phyloP scores from a whole-genome alignment of 805 yeast species.

The Candida golubevii region DNA sequence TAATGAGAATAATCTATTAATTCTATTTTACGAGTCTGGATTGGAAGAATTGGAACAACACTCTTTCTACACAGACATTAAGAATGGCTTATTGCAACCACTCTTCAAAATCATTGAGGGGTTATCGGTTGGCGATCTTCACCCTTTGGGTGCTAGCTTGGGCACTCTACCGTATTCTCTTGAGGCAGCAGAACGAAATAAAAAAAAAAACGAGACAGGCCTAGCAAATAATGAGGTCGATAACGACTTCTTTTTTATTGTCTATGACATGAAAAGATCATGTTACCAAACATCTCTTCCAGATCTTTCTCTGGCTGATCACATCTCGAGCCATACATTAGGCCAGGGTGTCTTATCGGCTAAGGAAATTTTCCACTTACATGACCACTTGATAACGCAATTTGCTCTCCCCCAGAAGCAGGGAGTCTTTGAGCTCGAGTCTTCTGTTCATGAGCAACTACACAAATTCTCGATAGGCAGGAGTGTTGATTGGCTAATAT shows the following conservation, averaged over 20 bases:
- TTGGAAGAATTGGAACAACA: slow-evolving; percentile 18
- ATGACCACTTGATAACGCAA: slow-evolving; percentile 33
- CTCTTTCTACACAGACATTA: slow-evolving; percentile 23
- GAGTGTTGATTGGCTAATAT: slow-evolving; percentile 40
- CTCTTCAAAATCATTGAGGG: slow-evolving; percentile 21
- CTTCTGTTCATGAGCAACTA: slow-evolving; percentile 29
- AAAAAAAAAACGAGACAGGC: slow-evolving; percentile 1
- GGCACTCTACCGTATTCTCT: slow-evolving; percentile 26
- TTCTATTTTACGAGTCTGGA: slow-evolving; percentile 30
- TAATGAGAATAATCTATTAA: slow-evolving; percentile 20
- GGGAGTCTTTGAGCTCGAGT: slow-evolving; percentile 20
- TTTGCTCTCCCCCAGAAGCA: slow-evolving; percentile 24
- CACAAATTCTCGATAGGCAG: slow-evolving; percentile 38
- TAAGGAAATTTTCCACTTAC: slow-evolving; percentile 26
- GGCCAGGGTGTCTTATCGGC: not conserved
- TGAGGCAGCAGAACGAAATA: slow-evolving; percentile 11
- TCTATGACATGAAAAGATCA: slow-evolving; percentile 24
- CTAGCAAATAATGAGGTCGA: slow-evolving; percentile 19
- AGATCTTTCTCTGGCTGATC: slow-evolving; percentile 20
- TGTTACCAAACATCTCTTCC: slow-evolving; percentile 36
- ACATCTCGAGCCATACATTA: not conserved
- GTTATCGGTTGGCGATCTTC: not conserved
- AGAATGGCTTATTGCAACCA: slow-evolving; percentile 16
- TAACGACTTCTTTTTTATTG: slow-evolving; percentile 34
- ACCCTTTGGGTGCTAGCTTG: slow-evolving; percentile 23